Evolutionary conservation across 495 filamentous ascomycete species (phyloP).

Genomic region (Hypoxylon trugodes): DNA sequence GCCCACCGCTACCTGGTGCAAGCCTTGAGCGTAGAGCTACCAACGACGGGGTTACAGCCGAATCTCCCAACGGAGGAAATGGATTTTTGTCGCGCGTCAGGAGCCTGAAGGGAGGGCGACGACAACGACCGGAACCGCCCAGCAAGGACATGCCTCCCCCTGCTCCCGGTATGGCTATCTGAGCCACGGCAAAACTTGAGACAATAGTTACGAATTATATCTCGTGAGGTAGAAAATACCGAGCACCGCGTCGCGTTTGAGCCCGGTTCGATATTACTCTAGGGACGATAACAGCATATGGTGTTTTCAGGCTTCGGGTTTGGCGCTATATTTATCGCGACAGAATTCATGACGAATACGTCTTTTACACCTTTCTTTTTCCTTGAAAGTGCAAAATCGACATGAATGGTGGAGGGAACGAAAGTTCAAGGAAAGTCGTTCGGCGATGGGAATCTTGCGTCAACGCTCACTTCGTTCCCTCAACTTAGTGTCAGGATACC

Average conservation of each 20-base stretch:
- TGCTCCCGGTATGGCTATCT: conserved; percentile 37
- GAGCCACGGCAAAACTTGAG: neutral
- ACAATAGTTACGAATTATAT: conserved; percentile 30
- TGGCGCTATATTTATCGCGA: conserved; percentile 11
- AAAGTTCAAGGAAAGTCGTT: conserved; percentile 2
- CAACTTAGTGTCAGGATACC: conserved; percentile 31
- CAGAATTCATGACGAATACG: conserved; percentile 28
- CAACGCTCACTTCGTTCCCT: conserved; percentile 23
- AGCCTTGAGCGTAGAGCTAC: conserved; percentile 74
- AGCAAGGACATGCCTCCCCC: conserved; percentile 38
- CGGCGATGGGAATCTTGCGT: conserved; percentile 7
- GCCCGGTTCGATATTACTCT: conserved; percentile 6
- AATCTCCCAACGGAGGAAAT: conserved; percentile 55
- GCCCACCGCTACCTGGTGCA: conserved; percentile 60
- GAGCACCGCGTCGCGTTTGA: conserved; percentile 1
- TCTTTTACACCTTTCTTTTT: conserved; percentile 12
- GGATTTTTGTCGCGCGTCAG: conserved; percentile 88
- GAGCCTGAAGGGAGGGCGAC: conserved; percentile 74
- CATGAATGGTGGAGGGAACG: neutral
- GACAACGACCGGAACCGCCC: conserved; percentile 47
- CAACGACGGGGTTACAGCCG: conserved; percentile 63
- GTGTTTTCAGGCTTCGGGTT: conserved; percentile 21
- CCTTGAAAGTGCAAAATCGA: conserved; percentile 19
- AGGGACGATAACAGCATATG: conserved; percentile 7
- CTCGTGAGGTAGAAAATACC: conserved; percentile 19